Evolutionary conservation across 164 flowering plant genomes (phyloP).

Genomic region (Paratinospora sagittata): DNA sequence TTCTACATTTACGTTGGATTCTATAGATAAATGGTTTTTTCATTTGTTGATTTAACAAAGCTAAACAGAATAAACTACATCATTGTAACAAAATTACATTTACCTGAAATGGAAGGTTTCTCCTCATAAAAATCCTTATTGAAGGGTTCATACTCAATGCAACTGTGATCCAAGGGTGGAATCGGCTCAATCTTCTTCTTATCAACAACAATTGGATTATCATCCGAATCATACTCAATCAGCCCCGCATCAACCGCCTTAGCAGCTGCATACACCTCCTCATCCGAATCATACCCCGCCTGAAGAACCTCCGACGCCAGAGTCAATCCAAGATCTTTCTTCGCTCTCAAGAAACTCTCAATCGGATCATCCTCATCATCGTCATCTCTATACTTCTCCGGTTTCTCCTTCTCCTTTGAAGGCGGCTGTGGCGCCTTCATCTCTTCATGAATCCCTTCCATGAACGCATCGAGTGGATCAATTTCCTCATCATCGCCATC

Average conservation of each 20-base stretch:
- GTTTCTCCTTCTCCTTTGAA: constrained; percentile 51
- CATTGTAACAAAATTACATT: not conserved
- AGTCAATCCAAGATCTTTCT: constrained; percentile 84
- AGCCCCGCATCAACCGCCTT: constrained; percentile 95
- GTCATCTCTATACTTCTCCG: constrained; percentile 56
- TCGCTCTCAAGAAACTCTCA: constrained; percentile 84
- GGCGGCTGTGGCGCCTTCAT: constrained; percentile 60
- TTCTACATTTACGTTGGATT: not conserved
- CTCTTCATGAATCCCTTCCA: constrained; percentile 93
- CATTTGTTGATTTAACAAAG: not conserved
- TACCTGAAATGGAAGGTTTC: constrained; percentile 75
- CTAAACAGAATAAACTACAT: not conserved
- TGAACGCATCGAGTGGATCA: constrained; percentile 95
- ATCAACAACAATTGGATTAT: constrained; percentile 74
- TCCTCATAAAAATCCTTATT: constrained; percentile 93
- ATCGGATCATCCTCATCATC: constrained; percentile 93
- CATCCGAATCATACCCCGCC: constrained; percentile 94
- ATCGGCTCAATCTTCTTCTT: constrained; percentile 92
- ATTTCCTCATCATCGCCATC: constrained; percentile 47
- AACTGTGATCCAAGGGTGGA: constrained; percentile 76
- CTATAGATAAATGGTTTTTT: not conserved
- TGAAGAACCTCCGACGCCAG: constrained; percentile 82
- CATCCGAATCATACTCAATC: constrained; percentile 94
- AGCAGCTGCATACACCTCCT: constrained; percentile 97
- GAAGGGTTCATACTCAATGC: constrained; percentile 76